Percentiles rank a stretch among this genome's conserved stretches.
These are phyloP conservation scores for Podila verticillata DNA, from an alignment of 192 early-diverging fungal species.

Conservation along the genomic window DNA sequence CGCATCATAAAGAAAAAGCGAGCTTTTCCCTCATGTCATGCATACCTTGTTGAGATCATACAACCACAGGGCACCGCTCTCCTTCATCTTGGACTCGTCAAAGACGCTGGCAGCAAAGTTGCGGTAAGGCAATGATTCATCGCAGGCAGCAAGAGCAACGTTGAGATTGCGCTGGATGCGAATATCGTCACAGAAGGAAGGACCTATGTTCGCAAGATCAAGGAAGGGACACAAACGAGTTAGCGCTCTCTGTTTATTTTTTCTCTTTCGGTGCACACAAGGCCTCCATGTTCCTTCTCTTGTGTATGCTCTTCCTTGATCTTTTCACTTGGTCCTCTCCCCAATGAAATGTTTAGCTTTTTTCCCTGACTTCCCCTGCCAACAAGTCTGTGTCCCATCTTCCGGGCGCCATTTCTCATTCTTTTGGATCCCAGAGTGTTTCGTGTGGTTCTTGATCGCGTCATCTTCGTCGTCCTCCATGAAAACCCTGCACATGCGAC, in stretches of 20 bases:
- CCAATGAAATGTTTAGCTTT: no score
- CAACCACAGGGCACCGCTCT: constrained; percentile 41
- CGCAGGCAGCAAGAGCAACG: constrained; percentile 37
- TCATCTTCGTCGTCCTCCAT: not conserved
- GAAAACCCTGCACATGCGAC: not conserved
- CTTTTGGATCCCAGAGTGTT: not conserved
- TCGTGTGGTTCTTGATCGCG: not conserved
- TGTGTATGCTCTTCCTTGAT: no score
- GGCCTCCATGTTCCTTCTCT: no score
- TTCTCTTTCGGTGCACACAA: not conserved
- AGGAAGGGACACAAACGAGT: not conserved
- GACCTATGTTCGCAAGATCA: constrained; percentile 6
- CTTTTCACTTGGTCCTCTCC: no score
- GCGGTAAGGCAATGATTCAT: constrained; percentile 42
- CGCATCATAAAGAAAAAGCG: no score
- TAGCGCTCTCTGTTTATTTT: not conserved
- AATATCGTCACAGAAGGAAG: constrained; percentile 41
- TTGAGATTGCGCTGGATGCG: constrained; percentile 48
- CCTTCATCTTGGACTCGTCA: constrained; percentile 45
- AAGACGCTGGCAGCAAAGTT: constrained; percentile 48
- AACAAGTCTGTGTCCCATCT: not conserved
- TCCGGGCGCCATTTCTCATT: not conserved
- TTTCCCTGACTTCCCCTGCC: no score
- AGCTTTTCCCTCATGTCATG: no score
- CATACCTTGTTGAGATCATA: constrained; percentile 47